These are phyloP conservation scores for Exutisphaerella laricina DNA, from an alignment of 2,329 filamentous ascomycete genomes.

Conservation along the genomic window DNA sequence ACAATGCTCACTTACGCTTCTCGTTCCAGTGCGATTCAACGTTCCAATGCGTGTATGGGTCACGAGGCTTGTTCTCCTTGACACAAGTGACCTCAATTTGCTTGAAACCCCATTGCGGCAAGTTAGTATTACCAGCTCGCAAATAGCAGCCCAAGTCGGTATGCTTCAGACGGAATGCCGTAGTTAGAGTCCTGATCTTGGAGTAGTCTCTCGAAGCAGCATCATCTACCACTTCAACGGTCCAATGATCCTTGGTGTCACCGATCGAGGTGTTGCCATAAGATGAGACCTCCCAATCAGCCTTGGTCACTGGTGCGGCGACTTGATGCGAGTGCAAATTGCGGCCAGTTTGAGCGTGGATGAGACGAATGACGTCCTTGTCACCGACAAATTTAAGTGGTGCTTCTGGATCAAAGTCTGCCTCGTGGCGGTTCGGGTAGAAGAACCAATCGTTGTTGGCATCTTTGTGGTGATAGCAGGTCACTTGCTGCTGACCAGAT, in stretches of 20 bases:
- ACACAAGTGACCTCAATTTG: slow-evolving; percentile 96
- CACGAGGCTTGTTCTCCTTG: slow-evolving; percentile 85
- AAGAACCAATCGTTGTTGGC: slow-evolving; percentile 99
- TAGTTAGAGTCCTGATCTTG: slow-evolving; percentile 84
- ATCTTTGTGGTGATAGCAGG: slow-evolving; percentile 99
- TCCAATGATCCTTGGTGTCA: slow-evolving; percentile 97
- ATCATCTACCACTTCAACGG: slow-evolving; percentile 84
- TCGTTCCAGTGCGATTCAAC: slow-evolving; percentile 94
- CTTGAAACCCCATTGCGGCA: slow-evolving; percentile 99
- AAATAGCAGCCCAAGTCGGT: slow-evolving; percentile 82
- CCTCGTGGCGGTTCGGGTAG: slow-evolving; percentile 80
- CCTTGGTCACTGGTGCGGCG: slow-evolving; percentile 80
- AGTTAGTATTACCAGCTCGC: slow-evolving; percentile 87
- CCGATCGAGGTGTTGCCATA: slow-evolving; percentile 95
- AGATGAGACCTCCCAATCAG: slow-evolving; percentile 85
- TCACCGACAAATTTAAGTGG: slow-evolving; percentile 71
- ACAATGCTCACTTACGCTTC: slow-evolving; percentile 59
- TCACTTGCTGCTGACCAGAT: slow-evolving; percentile 90
- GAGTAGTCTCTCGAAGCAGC: slow-evolving; percentile 79
- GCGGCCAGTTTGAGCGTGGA: slow-evolving; percentile 91
- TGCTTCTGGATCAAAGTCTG: slow-evolving; percentile 64
- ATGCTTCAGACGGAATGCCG: slow-evolving; percentile 84
- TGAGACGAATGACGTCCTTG: slow-evolving; percentile 72
- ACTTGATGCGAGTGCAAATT: slow-evolving; percentile 95
- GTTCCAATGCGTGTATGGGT: slow-evolving; percentile 98